phyloP scores from a whole-genome alignment of 2,329 filamentous ascomycete genomes.

The Aspergillus ruber region DNA sequence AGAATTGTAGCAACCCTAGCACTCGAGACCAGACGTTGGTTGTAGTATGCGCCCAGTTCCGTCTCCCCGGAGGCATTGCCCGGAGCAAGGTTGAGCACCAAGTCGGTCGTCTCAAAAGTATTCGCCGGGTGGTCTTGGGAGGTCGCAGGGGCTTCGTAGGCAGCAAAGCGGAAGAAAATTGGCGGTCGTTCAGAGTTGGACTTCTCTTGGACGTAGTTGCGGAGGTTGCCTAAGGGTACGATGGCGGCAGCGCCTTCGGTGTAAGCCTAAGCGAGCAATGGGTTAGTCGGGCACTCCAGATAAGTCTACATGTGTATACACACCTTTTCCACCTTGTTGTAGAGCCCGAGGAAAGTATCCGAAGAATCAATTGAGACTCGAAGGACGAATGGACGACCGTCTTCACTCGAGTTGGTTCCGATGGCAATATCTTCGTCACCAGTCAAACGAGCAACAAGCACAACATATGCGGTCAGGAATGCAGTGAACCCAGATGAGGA shows the following conservation, averaged over 20 bases:
- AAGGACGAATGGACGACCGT: constrained; percentile 42
- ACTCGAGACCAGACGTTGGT: constrained; percentile 42
- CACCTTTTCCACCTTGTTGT: constrained; percentile 37
- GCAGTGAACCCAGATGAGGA: constrained; percentile 33
- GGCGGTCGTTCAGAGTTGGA: constrained; percentile 34
- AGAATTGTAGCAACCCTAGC: constrained; percentile 39
- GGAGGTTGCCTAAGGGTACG: constrained; percentile 35
- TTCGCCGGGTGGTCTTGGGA: constrained; percentile 37
- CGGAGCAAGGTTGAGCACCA: constrained; percentile 35
- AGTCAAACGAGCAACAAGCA: constrained; percentile 41
- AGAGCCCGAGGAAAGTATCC: constrained; percentile 36
- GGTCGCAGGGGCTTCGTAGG: constrained; percentile 40
- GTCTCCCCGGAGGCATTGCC: constrained; percentile 14
- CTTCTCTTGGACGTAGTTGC: constrained; percentile 36
- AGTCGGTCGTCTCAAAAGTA: constrained; percentile 39
- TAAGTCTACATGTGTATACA: neutral
- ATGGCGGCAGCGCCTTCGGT: constrained; percentile 36
- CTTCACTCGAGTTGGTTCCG: constrained; percentile 37
- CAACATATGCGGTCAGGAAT: constrained; percentile 39
- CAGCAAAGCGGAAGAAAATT: constrained; percentile 42
- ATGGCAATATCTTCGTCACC: constrained; percentile 46
- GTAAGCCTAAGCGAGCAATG: constrained; percentile 26
- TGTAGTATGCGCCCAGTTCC: constrained; percentile 38
- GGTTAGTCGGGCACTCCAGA: constrained; percentile 3
- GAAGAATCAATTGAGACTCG: constrained; percentile 35